Conservation (phyloP, 495 filamentous ascomycete species). For the Aspergillus homomorphus region DNA sequence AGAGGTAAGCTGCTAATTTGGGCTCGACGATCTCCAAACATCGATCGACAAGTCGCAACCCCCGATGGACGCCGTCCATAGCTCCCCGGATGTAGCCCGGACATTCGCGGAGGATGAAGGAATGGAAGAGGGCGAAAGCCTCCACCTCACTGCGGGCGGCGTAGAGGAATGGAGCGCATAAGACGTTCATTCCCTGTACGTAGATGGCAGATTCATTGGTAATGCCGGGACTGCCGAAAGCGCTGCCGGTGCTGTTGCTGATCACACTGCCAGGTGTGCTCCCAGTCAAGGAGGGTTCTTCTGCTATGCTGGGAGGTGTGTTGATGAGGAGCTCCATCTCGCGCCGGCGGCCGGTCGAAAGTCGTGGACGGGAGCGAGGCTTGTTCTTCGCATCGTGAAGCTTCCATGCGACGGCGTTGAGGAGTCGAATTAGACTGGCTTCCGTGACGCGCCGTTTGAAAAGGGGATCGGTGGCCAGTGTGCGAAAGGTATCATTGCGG, state of each 20-base stretch:
- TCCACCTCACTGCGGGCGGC: slow-evolving; percentile 92
- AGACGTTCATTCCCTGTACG: slow-evolving; percentile 99
- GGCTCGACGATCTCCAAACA: slow-evolving; percentile 87
- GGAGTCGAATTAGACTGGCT: slow-evolving; percentile 86
- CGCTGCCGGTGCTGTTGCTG: slow-evolving; percentile 6
- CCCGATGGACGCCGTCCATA: slow-evolving; percentile 96
- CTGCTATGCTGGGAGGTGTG: slow-evolving; percentile 44
- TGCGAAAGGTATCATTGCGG: slow-evolving; percentile 96
- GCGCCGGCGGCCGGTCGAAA: slow-evolving; percentile 36
- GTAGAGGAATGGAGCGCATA: slow-evolving; percentile 96
- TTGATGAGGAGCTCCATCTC: slow-evolving; percentile 41
- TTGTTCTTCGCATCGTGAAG: slow-evolving; percentile 70
- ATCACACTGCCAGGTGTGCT: slow-evolving; percentile 40
- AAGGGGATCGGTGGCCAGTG: slow-evolving; percentile 88
- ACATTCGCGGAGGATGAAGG: slow-evolving; percentile 82
- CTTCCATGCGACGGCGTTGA: slow-evolving; percentile 96
- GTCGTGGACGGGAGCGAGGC: slow-evolving; percentile 33
- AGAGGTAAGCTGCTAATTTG: slow-evolving; percentile 78
- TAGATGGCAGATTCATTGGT: slow-evolving; percentile 72
- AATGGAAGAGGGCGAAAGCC: slow-evolving; percentile 87
- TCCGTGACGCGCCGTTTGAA: slow-evolving; percentile 95
- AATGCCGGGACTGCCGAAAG: slow-evolving; percentile 16
- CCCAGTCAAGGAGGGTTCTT: slow-evolving; percentile 28
- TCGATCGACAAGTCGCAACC: slow-evolving; percentile 84
- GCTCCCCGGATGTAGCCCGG: slow-evolving; percentile 92